Evolutionary conservation across 768 basidiomycete genomes (phyloP), one percentile per base, ranked within the genome.

Genomic region (Rhodocollybia butyracea): DNA sequence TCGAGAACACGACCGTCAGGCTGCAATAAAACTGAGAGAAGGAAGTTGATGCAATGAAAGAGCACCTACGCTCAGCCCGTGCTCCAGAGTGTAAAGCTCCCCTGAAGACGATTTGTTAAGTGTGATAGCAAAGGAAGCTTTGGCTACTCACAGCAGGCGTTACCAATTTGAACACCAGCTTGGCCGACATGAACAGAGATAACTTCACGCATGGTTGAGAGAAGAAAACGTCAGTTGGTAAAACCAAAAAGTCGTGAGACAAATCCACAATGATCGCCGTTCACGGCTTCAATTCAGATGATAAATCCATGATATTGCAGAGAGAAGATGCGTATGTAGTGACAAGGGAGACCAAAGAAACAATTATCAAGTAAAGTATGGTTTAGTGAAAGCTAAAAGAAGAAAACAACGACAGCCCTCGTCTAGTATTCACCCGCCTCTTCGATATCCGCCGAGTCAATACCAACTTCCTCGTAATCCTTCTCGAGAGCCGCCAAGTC

Each of bases 1-100:
- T 88, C 86, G 56, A 78, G 70, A 60, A 95, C 79, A 66, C 94
- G 92, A 69, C 95, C 95, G 70, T 97, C 95, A 54, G 94, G 89
- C 95, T 97, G 64, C 46, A 66, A 46, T 51, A 54, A 51, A 51
- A 66, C 61, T 26, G 46, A 27, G 51, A 54, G 39, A 26, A 24
- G 2, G 21, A 41, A 7, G 31, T 51, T 30, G 34, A 29, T 45
- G 10, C 45, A 15, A 34, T 30, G n/a, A 27, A 17, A 46, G 21
- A 48, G 24, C 17, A 80, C 91, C 68, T 70, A 96, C 95, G 74
- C 86, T 91, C 57, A 99, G 79, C 64, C 96, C 96, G 68, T 98
- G 96, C 74, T 99, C 96, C 66, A 98, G 81, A 62, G 94, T 97
- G 79, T 98, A 99, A 59, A 98, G 85, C 74, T 97, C 95, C 95